Evolutionary conservation across 1,284 basidiomycete genomes (phyloP), one percentile per base, ranked within the genome.

Genomic region (Schizophyllum commune): DNA sequence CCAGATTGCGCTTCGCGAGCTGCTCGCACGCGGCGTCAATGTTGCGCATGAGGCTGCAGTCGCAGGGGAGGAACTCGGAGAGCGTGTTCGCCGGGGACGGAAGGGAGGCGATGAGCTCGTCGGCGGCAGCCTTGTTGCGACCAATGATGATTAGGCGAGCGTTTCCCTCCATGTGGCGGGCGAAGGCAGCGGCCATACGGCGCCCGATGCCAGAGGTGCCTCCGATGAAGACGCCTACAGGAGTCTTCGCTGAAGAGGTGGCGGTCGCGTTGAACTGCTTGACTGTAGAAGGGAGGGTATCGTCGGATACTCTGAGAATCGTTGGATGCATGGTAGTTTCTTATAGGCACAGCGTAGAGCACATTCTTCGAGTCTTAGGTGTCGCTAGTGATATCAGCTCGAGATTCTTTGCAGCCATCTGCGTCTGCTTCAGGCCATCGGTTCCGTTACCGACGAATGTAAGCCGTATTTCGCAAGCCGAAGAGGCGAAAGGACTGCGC

Each of bases 141-240:
- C 74, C 75, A 5, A 75, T 60, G 58, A 76, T 66, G 58, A 75
- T 64, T 55, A 77, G 69, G 51, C 69, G 67, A 1, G 68, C 66
- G 22, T 68, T 68, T 19, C 72, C 71, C 13, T 72, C 68, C 4
- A 70, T 71, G 52, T 70, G 62, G 7, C 56, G 19, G 0, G 71
- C 72, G 22, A 76, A 70, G 9, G 65, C 61, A 34, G 66, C 62
- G 1, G 68, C 70, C 51, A 71, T 71, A 1, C 65, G 71, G 58
- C 70, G 66, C 2, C 75, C 74, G 15, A 76, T 70, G 5, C 75
- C 76, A 11, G 72, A 70, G 1, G 77, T 74, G 11, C 72, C 72
- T 7, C 76, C 74, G 33, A 77, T 68, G 58, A 76, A 72, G 32
- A 77, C 66, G 32, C 71, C 72, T 0, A 71, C 69, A 0, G 76